These are phyloP conservation scores for Apiospora arundinis DNA, from an alignment of 2,329 filamentous ascomycete species.

Conservation along the genomic window DNA sequence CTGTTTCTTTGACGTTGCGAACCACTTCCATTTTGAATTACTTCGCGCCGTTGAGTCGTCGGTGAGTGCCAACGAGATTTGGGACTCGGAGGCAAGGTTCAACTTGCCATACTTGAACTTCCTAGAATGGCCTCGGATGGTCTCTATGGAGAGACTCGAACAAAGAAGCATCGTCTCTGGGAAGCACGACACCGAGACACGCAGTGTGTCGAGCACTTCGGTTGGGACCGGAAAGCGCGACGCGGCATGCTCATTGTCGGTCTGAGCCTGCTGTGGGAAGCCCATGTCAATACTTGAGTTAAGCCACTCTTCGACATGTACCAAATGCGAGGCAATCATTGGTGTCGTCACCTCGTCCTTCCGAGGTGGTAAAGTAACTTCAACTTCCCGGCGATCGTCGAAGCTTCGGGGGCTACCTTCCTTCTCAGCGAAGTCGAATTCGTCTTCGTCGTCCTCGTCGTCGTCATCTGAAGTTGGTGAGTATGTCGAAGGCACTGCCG, in stretches of 20 bases:
- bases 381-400: neutral
- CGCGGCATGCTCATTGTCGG: constrained; percentile 34
- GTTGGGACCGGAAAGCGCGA: constrained; percentile 57
- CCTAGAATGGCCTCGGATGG: constrained; percentile 61
- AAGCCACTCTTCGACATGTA: constrained; percentile 36
- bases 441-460: neutral
- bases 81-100: constrained; percentile 30
- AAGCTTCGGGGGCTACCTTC: neutral
- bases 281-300: constrained; percentile 34
- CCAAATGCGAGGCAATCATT: constrained; percentile 20
- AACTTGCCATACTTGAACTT: constrained; percentile 52
- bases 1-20: constrained; percentile 28
- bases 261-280: constrained; percentile 33
- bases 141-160: constrained; percentile 62
- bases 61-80: constrained; percentile 21
- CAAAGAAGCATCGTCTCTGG: constrained; percentile 65
- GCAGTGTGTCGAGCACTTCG: constrained; percentile 59
- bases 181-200: constrained; percentile 61
- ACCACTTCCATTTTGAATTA: constrained; percentile 38
- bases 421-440: neutral
- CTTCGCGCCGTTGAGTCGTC: constrained; percentile 18
- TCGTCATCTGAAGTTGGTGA: neutral
- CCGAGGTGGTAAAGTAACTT: neutral
- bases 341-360: constrained; percentile 4
- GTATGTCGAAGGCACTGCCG: neutral